A percentile compares a stretch with the other conserved stretches of the same genome.
Evolutionary conservation across 257 asterid genomes (phyloP).

Genomic region (Lycium barbarum): DNA sequence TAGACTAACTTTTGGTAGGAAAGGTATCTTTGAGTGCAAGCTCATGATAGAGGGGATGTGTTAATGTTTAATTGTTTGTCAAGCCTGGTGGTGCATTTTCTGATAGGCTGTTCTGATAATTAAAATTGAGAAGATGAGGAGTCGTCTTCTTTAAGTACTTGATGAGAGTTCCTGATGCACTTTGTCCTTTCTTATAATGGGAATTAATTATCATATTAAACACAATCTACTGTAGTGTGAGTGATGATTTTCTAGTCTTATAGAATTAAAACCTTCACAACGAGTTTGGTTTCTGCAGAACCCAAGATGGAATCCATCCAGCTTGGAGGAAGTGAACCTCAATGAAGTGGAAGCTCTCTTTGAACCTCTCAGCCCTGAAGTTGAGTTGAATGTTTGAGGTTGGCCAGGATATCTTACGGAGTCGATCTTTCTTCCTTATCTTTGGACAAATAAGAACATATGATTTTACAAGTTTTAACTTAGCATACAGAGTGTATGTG

Average conservation of each 20-base stretch:
- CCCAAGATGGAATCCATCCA: slow-evolving; percentile 88
- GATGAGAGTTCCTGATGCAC: background rate
- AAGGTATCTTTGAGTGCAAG: too few relatives aligned
- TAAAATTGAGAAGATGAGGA: background rate
- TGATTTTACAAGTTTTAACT: too few relatives aligned
- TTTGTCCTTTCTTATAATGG: slow-evolving; percentile 22
- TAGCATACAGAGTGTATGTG: too few relatives aligned
- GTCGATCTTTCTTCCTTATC: too few relatives aligned
- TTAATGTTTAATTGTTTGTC: background rate
- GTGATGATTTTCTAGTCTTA: background rate
- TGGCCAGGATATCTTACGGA: background rate
- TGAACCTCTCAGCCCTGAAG: slow-evolving; percentile 63
- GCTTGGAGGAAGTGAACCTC: slow-evolving; percentile 68
- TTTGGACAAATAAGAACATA: too few relatives aligned
- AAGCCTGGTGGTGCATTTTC: slow-evolving; percentile 8
- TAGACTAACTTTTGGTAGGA: too few relatives aligned
- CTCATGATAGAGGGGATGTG: background rate
- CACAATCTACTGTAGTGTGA: background rate
- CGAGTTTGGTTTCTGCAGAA: slow-evolving; percentile 53
- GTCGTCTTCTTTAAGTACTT: background rate
- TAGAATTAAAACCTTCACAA: background rate
- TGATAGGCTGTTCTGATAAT: background rate
- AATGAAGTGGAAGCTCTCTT: slow-evolving; percentile 77
- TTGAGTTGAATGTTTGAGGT: slow-evolving; percentile 67
- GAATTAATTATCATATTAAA: background rate